Conservation (phyloP, 2,329 filamentous ascomycete genomes). For the Calonectria henricotiae region DNA sequence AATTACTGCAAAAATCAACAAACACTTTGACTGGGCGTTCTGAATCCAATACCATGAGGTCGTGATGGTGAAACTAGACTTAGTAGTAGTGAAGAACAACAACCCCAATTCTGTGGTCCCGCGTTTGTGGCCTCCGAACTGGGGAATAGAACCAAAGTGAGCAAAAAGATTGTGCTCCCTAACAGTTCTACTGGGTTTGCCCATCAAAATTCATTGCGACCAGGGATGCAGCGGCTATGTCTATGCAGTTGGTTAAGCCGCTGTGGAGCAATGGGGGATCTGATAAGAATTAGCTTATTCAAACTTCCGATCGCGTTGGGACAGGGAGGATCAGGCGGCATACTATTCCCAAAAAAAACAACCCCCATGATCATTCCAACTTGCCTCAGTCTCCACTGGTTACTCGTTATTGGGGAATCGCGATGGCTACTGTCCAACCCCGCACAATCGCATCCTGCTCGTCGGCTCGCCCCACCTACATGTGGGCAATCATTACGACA, state of each 20-base stretch:
- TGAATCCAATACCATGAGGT: no score
- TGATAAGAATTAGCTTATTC: constrained; percentile 23
- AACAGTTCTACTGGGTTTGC: neutral
- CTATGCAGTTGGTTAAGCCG: constrained; percentile 7
- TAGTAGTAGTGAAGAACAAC: no score
- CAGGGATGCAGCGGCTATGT: neutral
- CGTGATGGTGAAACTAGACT: no score
- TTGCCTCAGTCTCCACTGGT: neutral
- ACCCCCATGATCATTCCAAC: neutral
- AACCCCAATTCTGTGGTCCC: no score
- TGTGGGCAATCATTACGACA: neutral
- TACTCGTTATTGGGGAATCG: neutral
- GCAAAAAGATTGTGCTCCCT: neutral
- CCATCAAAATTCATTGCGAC: neutral
- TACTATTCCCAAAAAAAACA: neutral
- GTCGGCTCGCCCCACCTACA: neutral
- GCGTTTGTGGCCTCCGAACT: no score
- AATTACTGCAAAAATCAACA: no score
- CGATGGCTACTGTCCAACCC: neutral
- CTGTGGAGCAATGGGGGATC: constrained; percentile 4
- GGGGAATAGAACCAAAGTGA: no score
- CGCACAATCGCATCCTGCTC: neutral
- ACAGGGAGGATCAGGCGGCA: neutral
- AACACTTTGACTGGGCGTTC: no score
- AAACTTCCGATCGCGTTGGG: neutral